Evolutionary conservation across 2,329 filamentous ascomycete genomes (phyloP), one percentile per base, ranked within the genome.

Genomic region (Diaporthe citrichinensis): DNA sequence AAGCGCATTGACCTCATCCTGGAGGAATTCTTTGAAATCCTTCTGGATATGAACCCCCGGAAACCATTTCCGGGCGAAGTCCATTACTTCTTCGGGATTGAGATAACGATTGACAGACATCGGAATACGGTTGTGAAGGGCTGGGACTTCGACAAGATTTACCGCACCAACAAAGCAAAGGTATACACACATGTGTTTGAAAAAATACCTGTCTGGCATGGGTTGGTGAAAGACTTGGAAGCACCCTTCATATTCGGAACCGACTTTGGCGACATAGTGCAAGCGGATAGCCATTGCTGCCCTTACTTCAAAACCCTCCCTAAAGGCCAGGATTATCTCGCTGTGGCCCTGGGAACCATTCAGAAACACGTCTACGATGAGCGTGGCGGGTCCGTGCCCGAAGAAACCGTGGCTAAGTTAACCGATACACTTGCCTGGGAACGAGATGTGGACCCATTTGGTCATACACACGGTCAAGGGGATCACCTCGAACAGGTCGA

Each of bases 401-500:
- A n/a, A n/a, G n/a, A n/a, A n/a, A n/a, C n/a, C n/a, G n/a, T n/a
- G 10, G 62, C 62, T 15, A 68, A 31, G 20, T 3, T 68, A 36
- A 9, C 20, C 20, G 17, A 14, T 25, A 4, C 1, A 2, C 15
- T 15, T 36, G 62, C 62, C 12, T 68, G 44, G 44, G 20, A 51
- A 10, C 62, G 31, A 4, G 28, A 23, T 2, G 20, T 51, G 10
- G 6, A 36, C 2, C 62, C 44, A 5, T 67, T 68, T 6, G 3
- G 3, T 68, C 62, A 51, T 15, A 2, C 8, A 10, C 44, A 68
- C 7, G 62, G 62, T 14, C 20, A 39, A 5, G 28, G 23, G 9
- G 44, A 68, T 20, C 44, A 68, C 25, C 44, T 68, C 7, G 44
- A 36, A 25, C 28, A 68, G 12, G 28, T 68, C 28, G 62, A 68